phyloP scores from a whole-genome alignment of 129 eudicot species.

The Dittrichia graveolens region DNA sequence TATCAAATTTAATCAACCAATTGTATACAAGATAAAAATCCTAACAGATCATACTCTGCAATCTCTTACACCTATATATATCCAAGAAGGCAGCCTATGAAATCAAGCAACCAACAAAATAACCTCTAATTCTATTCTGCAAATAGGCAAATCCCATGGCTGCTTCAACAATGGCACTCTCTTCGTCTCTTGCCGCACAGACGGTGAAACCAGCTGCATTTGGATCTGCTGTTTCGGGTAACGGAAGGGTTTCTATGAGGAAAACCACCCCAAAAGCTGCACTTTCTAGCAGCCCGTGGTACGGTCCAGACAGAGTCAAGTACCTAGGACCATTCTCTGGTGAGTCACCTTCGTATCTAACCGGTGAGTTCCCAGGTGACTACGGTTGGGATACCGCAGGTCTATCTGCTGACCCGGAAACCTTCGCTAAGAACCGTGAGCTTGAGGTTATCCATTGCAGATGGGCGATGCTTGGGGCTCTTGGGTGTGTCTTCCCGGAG shows the following conservation, averaged over 20 bases:
- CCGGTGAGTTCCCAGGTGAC: slow-evolving; percentile 14
- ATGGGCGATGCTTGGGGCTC: slow-evolving; percentile 19
- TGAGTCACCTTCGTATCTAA: slow-evolving; percentile 19
- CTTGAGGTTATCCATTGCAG: slow-evolving; percentile 16
- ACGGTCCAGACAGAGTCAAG: slow-evolving; percentile 16
- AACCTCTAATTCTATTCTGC: neutral
- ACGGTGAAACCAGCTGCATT: neutral
- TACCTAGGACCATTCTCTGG: slow-evolving; percentile 26
- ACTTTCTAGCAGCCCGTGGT: slow-evolving; percentile 3
- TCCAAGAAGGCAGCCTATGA: too few relatives aligned
- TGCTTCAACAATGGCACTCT: slow-evolving; percentile 19
- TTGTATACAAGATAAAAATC: too few relatives aligned
- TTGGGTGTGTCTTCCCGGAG: slow-evolving; percentile 19
- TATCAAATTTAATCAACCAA: too few relatives aligned
- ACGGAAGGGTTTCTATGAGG: slow-evolving; percentile 11
- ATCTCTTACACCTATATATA: too few relatives aligned
- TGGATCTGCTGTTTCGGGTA: neutral
- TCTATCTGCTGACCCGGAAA: slow-evolving; percentile 16
- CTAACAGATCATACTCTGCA: too few relatives aligned
- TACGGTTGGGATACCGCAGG: slow-evolving; percentile 24
- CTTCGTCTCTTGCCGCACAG: neutral
- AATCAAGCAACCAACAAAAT: neutral
- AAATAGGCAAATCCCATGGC: neutral
- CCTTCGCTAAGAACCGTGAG: slow-evolving; percentile 24
- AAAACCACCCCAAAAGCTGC: slow-evolving; percentile 2